Percentiles rank a stretch among this genome's conserved stretches.
Evolutionary conservation across 2,329 filamentous ascomycete genomes (phyloP).

Genomic region (Aspergillus ustus): DNA sequence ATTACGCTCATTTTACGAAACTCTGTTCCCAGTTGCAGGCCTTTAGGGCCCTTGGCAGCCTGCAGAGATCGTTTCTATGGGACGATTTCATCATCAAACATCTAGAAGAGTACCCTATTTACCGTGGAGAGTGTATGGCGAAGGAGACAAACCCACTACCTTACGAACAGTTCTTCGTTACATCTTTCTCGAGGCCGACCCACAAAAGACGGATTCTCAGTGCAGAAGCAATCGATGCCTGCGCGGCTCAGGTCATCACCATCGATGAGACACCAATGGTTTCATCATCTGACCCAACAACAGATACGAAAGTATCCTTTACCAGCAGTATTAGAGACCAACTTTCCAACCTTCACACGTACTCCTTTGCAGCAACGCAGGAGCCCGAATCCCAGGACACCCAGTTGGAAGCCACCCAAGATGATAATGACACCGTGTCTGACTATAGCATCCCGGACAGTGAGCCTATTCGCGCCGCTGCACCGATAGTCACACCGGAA

Average conservation of each 20-base stretch:
- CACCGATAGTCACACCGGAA: background rate
- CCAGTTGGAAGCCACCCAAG: constrained; percentile 9
- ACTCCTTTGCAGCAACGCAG: constrained; percentile 22
- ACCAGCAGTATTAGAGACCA: constrained; percentile 32
- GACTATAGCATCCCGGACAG: constrained; percentile 17
- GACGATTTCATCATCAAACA: constrained; percentile 53
- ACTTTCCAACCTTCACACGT: constrained; percentile 30
- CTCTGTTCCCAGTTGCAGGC: constrained; percentile 43
- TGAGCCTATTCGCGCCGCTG: constrained; percentile 5
- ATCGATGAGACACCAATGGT: constrained; percentile 8
- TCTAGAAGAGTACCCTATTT: constrained; percentile 41
- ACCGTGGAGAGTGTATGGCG: constrained; percentile 34
- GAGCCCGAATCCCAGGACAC: constrained; percentile 11
- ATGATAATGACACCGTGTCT: background rate
- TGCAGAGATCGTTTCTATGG: constrained; percentile 46
- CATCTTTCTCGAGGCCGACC: constrained; percentile 34
- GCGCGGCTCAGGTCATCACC: constrained; percentile 31
- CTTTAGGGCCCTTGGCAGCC: constrained; percentile 34
- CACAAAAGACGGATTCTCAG: constrained; percentile 46
- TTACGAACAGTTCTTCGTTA: constrained; percentile 48
- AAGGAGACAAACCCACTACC: constrained; percentile 31
- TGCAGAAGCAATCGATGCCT: constrained; percentile 33
- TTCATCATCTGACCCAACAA: constrained; percentile 2
- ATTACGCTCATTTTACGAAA: constrained; percentile 43
- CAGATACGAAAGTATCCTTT: constrained; percentile 26